These are phyloP conservation scores for Capronia epimyces DNA, from an alignment of 2,329 filamentous ascomycete genomes.

Conservation along the genomic window DNA sequence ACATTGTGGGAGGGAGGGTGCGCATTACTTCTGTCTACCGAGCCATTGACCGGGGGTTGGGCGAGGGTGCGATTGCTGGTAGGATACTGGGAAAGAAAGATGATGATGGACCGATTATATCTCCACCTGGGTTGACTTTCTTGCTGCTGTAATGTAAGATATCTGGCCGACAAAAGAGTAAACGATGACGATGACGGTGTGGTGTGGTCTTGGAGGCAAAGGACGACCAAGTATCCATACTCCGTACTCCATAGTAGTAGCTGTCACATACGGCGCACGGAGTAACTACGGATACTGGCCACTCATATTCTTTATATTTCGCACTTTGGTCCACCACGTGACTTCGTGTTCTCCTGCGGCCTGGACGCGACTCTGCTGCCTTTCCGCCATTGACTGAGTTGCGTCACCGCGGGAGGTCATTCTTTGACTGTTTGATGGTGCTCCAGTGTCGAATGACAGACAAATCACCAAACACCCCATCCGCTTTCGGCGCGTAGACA, in stretches of 20 bases:
- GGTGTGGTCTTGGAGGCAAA: not conserved
- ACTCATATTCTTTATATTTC: conserved; percentile 2
- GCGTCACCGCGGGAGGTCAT: not conserved
- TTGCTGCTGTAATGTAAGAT: too few relatives aligned
- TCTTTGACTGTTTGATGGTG: not conserved
- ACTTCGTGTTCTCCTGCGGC: conserved; percentile 7
- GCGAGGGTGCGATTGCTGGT: not conserved
- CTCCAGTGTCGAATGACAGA: not conserved
- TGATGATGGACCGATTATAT: not conserved
- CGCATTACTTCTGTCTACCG: conserved; percentile 2
- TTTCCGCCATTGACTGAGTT: not conserved
- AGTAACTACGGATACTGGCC: not conserved
- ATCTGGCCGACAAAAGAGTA: not conserved
- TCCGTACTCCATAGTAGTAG: too few relatives aligned
- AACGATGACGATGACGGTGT: not conserved
- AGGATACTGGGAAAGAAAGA: not conserved
- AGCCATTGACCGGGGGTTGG: conserved; percentile 7
- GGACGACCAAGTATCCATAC: too few relatives aligned
- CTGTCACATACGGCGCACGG: too few relatives aligned
- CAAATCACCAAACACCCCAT: not conserved
- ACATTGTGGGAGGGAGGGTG: conserved; percentile 11
- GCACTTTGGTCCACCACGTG: conserved; percentile 2
- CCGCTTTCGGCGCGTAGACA: not conserved
- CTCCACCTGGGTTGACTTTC: not conserved
- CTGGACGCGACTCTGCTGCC: conserved; percentile 7